Evolutionary conservation across 139 green algal genomes (phyloP).

Genomic region (Auxenochlorella pyrenoidosa): DNA sequence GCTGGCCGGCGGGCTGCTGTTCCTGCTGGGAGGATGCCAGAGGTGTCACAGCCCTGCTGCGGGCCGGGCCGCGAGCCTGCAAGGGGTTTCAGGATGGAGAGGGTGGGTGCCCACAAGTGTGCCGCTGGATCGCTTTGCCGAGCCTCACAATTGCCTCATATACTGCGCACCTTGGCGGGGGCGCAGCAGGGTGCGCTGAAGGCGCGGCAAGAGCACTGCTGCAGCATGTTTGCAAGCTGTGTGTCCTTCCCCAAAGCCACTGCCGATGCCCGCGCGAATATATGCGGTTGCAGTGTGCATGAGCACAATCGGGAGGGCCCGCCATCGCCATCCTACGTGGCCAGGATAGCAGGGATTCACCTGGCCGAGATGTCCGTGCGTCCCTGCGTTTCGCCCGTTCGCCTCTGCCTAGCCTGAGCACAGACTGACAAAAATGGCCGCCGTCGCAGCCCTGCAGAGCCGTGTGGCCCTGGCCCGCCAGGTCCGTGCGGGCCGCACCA

Average conservation of each 20-base stretch:
- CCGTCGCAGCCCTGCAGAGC: constrained; percentile 6
- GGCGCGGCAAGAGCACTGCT: background rate
- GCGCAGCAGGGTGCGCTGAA: background rate
- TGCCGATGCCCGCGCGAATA: background rate
- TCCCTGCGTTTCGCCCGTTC: background rate
- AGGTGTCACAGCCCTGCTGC: background rate
- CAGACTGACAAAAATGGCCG: background rate
- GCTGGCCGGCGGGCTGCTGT: background rate
- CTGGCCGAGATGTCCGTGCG: background rate
- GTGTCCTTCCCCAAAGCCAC: background rate
- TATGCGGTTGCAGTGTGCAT: no score
- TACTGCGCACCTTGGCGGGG: background rate
- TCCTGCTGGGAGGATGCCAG: background rate
- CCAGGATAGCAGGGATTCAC: background rate
- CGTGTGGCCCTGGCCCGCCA: background rate
- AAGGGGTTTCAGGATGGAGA: background rate
- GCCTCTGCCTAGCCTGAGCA: background rate
- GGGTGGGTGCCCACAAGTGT: background rate
- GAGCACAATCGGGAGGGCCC: background rate
- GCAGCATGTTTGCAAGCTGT: background rate
- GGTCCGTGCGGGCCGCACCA: background rate
- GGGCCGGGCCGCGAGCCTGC: background rate
- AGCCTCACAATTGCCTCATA: background rate
- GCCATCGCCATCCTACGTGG: background rate
- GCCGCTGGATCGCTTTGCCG: background rate